These are phyloP conservation scores for Xylaria sp. DNA, from an alignment of 2,329 filamentous ascomycete genomes.

Conservation along the genomic window DNA sequence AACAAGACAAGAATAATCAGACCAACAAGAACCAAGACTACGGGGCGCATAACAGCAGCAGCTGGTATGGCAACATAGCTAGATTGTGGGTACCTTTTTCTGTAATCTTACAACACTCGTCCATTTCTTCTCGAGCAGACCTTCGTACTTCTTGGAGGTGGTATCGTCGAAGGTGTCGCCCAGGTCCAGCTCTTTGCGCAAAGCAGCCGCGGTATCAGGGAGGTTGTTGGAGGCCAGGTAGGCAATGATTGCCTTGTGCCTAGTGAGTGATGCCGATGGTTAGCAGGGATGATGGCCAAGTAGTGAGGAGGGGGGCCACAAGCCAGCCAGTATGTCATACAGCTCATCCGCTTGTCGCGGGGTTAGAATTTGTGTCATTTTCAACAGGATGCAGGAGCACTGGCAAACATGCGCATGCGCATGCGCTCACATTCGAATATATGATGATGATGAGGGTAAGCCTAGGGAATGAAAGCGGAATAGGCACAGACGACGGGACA, in stretches of 20 bases:
- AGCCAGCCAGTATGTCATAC: slow-evolving; percentile 36
- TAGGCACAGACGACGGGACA: neutral
- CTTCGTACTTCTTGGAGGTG: slow-evolving; percentile 94
- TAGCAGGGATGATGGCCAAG: slow-evolving; percentile 4
- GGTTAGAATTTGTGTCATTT: slow-evolving; percentile 49
- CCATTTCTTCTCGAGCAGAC: slow-evolving; percentile 97
- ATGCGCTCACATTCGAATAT: neutral
- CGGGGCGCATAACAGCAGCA: neutral
- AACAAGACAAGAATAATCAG: slow-evolving; percentile 17
- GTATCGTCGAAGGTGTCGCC: slow-evolving; percentile 77
- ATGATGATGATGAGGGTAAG: neutral
- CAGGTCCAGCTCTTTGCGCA: slow-evolving; percentile 81
- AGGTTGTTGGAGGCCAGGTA: slow-evolving; percentile 83
- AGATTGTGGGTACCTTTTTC: slow-evolving; percentile 76
- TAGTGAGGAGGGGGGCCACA: neutral
- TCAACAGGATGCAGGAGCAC: slow-evolving; percentile 22
- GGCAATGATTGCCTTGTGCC: slow-evolving; percentile 90
- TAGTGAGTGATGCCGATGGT: slow-evolving; percentile 22
- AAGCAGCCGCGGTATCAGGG: slow-evolving; percentile 72
- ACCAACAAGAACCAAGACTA: slow-evolving; percentile 3
- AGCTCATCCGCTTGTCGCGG: slow-evolving; percentile 50
- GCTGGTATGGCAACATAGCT: neutral
- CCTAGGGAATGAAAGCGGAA: neutral
- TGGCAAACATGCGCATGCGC: slow-evolving; percentile 7
- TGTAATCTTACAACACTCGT: slow-evolving; percentile 93